A percentile compares a stretch with the other conserved stretches of the same genome.
phyloP scores from a whole-genome alignment of 2,329 filamentous ascomycete species.

The Magnaporthiopsis incrustans region DNA sequence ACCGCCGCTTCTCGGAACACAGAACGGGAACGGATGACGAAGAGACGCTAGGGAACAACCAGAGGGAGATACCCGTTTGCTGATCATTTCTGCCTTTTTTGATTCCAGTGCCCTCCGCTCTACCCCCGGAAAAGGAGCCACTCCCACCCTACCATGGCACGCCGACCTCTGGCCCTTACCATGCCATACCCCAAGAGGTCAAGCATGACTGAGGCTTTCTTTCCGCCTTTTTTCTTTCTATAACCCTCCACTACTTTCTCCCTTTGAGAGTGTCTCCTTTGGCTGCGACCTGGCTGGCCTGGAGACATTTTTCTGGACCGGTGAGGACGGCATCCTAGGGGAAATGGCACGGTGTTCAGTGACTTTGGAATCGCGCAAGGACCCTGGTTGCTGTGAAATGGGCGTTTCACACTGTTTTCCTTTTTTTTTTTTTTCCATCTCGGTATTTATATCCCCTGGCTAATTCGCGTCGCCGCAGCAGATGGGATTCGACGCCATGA shows the following conservation, averaged over 20 bases:
- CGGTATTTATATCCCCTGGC: not conserved
- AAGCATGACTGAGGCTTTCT: conserved; percentile 15
- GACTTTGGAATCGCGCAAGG: not conserved
- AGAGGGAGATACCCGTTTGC: conserved; percentile 4
- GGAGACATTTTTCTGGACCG: not conserved
- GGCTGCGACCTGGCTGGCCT: no score
- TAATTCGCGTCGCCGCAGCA: not conserved
- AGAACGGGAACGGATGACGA: not conserved
- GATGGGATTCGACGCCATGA: not conserved
- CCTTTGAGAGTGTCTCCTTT: not conserved
- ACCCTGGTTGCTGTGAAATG: not conserved
- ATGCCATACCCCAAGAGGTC: conserved; percentile 10
- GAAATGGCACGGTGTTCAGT: not conserved
- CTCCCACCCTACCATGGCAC: conserved; percentile 2
- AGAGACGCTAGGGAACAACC: not conserved
- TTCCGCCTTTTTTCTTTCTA: not conserved
- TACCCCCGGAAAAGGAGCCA: conserved; percentile 5
- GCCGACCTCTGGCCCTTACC: conserved; percentile 4
- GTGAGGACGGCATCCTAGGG: not conserved
- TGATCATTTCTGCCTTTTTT: conserved; percentile 7
- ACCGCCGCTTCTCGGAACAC: conserved; percentile 1
- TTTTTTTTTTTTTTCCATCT: not conserved
- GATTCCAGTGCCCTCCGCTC: conserved; percentile 1
- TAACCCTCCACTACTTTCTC: not conserved
- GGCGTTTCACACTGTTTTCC: not conserved